Evolutionary conservation across 1,284 basidiomycete genomes (phyloP).

Genomic region (Ustilago xerochloae): DNA sequence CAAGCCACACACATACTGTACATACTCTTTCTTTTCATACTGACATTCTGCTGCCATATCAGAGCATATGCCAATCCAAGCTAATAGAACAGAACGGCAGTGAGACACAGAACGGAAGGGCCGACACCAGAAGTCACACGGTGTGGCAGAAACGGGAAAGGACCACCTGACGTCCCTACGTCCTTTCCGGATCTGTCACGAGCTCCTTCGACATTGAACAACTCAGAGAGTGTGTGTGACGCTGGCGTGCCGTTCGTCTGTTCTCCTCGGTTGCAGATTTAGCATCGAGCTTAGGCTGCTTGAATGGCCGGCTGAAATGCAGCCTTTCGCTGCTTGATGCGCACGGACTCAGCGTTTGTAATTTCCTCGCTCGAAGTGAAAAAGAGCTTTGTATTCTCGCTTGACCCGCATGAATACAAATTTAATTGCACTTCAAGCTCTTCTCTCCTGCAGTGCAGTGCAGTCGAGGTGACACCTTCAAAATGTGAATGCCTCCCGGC

Average conservation of each 20-base stretch:
- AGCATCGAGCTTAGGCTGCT: not conserved
- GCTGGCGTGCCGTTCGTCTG: not conserved
- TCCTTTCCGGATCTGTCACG: conserved; percentile 9
- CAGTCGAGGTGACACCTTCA: too few relatives aligned
- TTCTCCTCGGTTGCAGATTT: not conserved
- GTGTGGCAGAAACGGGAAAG: not conserved
- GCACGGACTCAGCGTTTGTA: conserved; percentile 17
- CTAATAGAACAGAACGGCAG: not conserved
- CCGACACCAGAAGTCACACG: not conserved
- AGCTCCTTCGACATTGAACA: not conserved
- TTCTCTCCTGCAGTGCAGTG: not conserved
- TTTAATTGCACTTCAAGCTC: not conserved
- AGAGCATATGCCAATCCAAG: not conserved
- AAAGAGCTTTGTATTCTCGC: not conserved
- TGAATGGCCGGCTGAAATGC: not conserved
- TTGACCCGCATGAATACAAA: too few relatives aligned
- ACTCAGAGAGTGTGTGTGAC: not conserved
- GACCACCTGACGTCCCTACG: conserved; percentile 13
- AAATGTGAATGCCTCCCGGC: too few relatives aligned
- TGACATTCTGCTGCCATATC: not conserved
- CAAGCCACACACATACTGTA: not conserved
- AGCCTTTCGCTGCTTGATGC: conserved; percentile 4
- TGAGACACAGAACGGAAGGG: not conserved
- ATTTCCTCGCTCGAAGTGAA: not conserved
- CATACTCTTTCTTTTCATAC: not conserved